These are phyloP conservation scores for Apiospora saccharicola DNA, from an alignment of 2,329 filamentous ascomycete genomes.

Conservation along the genomic window DNA sequence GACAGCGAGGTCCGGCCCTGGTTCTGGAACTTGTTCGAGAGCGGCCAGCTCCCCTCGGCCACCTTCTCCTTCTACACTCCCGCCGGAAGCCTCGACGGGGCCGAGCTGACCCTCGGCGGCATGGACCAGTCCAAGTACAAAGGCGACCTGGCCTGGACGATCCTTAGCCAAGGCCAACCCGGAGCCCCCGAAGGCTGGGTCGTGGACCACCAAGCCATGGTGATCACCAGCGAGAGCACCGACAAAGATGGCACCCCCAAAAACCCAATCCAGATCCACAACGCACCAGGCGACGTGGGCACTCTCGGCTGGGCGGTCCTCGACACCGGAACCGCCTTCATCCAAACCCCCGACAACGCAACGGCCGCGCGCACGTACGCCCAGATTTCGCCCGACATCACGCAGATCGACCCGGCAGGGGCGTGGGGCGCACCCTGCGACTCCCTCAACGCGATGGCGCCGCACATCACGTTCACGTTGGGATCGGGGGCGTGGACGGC, in stretches of 20 bases:
- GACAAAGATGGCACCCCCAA: background rate
- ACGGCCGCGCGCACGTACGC: conserved; percentile 42
- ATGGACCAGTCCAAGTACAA: conserved; percentile 40
- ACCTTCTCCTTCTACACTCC: conserved; percentile 42
- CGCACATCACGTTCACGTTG: conserved; percentile 42
- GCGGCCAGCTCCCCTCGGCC: conserved; percentile 36
- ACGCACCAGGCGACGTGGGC: conserved; percentile 32
- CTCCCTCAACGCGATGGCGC: conserved; percentile 37
- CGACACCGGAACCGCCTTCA: conserved; percentile 43
- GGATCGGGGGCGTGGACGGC: conserved; percentile 31
- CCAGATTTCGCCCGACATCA: conserved; percentile 41
- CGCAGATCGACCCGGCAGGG: conserved; percentile 40
- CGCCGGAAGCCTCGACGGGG: conserved; percentile 32
- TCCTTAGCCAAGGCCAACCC: conserved; percentile 35
- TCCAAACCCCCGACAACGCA: conserved; percentile 40
- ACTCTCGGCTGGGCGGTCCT: conserved; percentile 37
- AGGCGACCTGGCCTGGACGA: conserved; percentile 37
- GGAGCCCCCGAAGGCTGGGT: conserved; percentile 34
- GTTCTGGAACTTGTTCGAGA: conserved; percentile 41
- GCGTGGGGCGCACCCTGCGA: conserved; percentile 45
- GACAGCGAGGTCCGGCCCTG: conserved; percentile 31
- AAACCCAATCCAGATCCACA: background rate
- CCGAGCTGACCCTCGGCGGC: conserved; percentile 45
- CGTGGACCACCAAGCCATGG: conserved; percentile 37
- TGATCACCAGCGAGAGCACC: conserved; percentile 31